A percentile compares a stretch with the other conserved stretches of the same genome.
Conservation (phyloP, 2,329 filamentous ascomycete genomes). For the Mariannaea sp. region DNA sequence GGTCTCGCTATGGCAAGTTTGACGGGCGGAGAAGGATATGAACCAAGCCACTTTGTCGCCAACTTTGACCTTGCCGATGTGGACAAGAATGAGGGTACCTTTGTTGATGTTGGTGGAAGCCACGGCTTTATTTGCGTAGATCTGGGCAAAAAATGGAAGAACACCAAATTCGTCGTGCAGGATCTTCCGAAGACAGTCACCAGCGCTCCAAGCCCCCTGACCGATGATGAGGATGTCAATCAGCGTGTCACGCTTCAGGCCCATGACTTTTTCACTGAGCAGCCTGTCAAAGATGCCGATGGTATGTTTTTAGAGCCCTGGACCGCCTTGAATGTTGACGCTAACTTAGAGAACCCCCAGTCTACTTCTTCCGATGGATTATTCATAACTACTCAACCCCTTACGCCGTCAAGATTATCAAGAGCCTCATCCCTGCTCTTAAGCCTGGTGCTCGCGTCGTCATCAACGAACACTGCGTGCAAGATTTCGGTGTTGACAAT, state of each 20-base stretch:
- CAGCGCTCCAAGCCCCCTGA: conserved; percentile 51
- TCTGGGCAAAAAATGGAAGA: conserved; percentile 55
- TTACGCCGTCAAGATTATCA: conserved; percentile 54
- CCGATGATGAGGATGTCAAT: conserved; percentile 45
- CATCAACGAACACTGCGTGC: conserved; percentile 53
- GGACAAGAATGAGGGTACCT: conserved; percentile 49
- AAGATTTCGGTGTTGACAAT: conserved; percentile 45
- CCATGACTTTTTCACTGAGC: conserved; percentile 64
- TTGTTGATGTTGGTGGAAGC: conserved; percentile 65
- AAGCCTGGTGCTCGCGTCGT: conserved; percentile 58
- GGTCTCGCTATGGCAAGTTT: conserved; percentile 60
- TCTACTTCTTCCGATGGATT: conserved; percentile 65
- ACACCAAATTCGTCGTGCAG: conserved; percentile 61
- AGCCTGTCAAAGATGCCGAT: conserved; percentile 58
- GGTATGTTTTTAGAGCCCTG: conserved; percentile 47
- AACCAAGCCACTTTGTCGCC: conserved; percentile 56
- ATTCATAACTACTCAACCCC: conserved; percentile 65
- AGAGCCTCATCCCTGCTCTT: conserved; percentile 57
- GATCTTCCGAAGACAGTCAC: conserved; percentile 56
- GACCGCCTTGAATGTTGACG: no score
- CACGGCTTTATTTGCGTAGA: conserved; percentile 62
- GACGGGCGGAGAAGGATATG: conserved; percentile 61
- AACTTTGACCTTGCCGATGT: conserved; percentile 59
- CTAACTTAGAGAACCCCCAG: conserved; percentile 35
- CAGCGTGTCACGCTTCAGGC: conserved; percentile 49